Evolutionary conservation across 179 eudicot species (phyloP).

Genomic region (Camellia oleifera): DNA sequence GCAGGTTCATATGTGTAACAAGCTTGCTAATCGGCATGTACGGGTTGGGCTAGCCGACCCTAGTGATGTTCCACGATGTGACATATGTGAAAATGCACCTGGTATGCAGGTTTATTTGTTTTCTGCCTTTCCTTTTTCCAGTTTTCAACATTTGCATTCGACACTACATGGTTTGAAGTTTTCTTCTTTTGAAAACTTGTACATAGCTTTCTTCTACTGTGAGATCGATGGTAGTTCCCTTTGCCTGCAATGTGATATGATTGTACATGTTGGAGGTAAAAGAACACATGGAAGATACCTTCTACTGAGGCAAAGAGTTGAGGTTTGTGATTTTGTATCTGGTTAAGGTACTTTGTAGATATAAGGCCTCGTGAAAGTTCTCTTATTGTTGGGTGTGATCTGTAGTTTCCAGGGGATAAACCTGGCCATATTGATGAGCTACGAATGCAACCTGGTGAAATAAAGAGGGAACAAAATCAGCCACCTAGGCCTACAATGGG

Average conservation of each 20-base stretch:
- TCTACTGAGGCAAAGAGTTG: constrained; percentile 59
- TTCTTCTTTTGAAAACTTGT: constrained; percentile 8
- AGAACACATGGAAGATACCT: constrained; percentile 69
- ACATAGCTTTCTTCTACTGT: constrained; percentile 66
- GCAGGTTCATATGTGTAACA: constrained; percentile 75
- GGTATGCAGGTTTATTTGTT: constrained; percentile 30
- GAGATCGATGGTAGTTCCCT: constrained; percentile 75
- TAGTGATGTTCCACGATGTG: constrained; percentile 63
- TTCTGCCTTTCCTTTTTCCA: background rate
- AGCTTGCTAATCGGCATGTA: constrained; percentile 80
- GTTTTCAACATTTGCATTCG: background rate
- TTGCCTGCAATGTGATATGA: constrained; percentile 76
- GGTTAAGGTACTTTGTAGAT: constrained; percentile 1
- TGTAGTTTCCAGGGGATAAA: constrained; percentile 58
- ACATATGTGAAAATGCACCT: constrained; percentile 77
- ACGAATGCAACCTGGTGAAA: constrained; percentile 32
- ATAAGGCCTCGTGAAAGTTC: background rate
- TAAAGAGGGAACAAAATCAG: constrained; percentile 30
- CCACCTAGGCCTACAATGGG: constrained; percentile 20
- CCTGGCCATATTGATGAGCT: constrained; percentile 35
- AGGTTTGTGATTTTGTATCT: constrained; percentile 40
- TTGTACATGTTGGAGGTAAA: constrained; percentile 73
- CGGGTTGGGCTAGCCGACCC: constrained; percentile 67
- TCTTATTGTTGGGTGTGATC: background rate
- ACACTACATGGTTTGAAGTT: background rate